A percentile compares a stretch with the other conserved stretches of the same genome.
Evolutionary conservation across 441 rosid genomes (phyloP).

Genomic region (Capsella rubella): DNA sequence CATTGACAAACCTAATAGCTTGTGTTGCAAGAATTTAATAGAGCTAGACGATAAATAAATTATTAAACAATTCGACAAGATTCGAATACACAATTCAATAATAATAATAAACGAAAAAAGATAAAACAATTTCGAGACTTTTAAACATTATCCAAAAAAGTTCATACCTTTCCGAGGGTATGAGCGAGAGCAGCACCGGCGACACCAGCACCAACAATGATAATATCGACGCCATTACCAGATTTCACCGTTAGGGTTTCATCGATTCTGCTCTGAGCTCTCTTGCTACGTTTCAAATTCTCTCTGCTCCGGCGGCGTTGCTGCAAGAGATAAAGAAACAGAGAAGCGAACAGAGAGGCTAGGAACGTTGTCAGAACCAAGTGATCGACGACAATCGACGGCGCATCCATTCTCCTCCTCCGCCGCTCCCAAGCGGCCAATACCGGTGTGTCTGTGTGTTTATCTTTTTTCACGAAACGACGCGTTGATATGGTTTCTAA

Average conservation of each 20-base stretch:
- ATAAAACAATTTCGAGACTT: neutral
- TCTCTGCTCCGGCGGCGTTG: slow-evolving; percentile 26
- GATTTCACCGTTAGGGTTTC: slow-evolving; percentile 31
- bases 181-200: slow-evolving; percentile 83
- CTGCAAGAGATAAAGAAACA: slow-evolving; percentile 51
- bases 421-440: slow-evolving; percentile 18
- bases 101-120: too few relatives aligned
- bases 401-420: neutral
- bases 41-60: neutral
- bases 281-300: neutral
- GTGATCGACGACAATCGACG: slow-evolving; percentile 39
- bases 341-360: slow-evolving; percentile 52
- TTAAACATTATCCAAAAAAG: neutral
- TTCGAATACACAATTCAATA: neutral
- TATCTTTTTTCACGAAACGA: slow-evolving; percentile 10
- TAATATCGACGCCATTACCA: slow-evolving; percentile 30
- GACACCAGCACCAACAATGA: slow-evolving; percentile 50
- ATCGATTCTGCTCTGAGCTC: slow-evolving; percentile 16
- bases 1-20: slow-evolving; percentile 22
- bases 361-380: slow-evolving; percentile 47
- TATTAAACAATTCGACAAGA: neutral
- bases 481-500: slow-evolving; percentile 18
- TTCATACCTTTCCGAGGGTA: slow-evolving; percentile 65
- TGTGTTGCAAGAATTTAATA: slow-evolving; percentile 32
- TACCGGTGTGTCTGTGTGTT: slow-evolving; percentile 3